Evolutionary conservation across 345 rosid species (phyloP).

Genomic region (Corchorus capsularis): DNA sequence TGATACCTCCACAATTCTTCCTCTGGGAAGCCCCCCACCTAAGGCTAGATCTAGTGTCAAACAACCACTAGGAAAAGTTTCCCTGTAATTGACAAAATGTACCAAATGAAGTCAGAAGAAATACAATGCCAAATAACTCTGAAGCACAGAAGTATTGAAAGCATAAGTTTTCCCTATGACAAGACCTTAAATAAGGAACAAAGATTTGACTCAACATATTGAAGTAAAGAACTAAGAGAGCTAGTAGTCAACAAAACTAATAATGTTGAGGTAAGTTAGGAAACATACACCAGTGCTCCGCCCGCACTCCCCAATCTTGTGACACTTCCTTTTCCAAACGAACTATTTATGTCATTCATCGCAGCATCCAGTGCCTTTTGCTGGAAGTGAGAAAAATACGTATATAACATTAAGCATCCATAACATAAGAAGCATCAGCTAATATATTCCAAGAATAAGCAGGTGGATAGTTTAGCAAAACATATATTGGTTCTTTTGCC

Average conservation of each 20-base stretch:
- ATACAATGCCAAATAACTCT: slow-evolving; percentile 4
- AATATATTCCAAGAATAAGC: neutral
- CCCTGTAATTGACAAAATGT: slow-evolving; percentile 46
- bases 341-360: slow-evolving; percentile 81
- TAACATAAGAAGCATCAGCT: neutral
- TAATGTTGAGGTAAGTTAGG: slow-evolving; percentile 20
- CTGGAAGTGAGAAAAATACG: slow-evolving; percentile 34
- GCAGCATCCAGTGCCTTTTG: slow-evolving; percentile 97
- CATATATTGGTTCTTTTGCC: too few relatives aligned
- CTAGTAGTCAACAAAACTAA: neutral
- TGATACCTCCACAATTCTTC: slow-evolving; percentile 89
- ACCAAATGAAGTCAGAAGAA: slow-evolving; percentile 13
- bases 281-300: slow-evolving; percentile 84
- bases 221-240: slow-evolving; percentile 3
- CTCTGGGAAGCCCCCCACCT: slow-evolving; percentile 95
- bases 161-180: neutral
- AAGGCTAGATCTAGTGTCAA: slow-evolving; percentile 94
- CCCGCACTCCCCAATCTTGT: slow-evolving; percentile 96
- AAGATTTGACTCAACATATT: neutral
- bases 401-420: neutral
- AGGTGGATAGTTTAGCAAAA: neutral
- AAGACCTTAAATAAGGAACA: neutral
- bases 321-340: slow-evolving; percentile 97
- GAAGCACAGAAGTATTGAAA: neutral
- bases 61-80: slow-evolving; percentile 92